These are phyloP conservation scores for Apophysomyces sp. DNA, from an alignment of 371 early-diverging fungal species.

Conservation along the genomic window DNA sequence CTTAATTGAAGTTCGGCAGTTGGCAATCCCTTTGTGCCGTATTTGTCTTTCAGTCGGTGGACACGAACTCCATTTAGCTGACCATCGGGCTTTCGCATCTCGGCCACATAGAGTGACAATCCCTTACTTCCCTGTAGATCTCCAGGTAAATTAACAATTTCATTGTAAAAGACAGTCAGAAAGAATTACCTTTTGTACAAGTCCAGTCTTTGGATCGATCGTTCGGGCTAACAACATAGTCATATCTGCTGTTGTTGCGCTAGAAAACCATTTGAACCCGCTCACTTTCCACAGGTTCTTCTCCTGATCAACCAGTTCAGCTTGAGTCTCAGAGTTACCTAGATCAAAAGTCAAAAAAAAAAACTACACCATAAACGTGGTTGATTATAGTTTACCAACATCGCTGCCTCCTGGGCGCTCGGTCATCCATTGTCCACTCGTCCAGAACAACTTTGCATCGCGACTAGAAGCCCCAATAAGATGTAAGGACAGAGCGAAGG, in stretches of 20 bases:
- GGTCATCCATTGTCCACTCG: constrained; percentile 79
- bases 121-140: constrained; percentile 47
- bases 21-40: constrained; percentile 67
- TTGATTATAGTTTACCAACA: constrained; percentile 27
- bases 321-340: constrained; percentile 49
- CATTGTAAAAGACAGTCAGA: background rate
- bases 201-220: constrained; percentile 40
- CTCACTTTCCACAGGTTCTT: constrained; percentile 50
- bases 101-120: constrained; percentile 60
- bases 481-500: background rate
- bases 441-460: constrained; percentile 58
- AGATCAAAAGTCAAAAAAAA: background rate
- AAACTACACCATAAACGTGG: background rate
- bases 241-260: constrained; percentile 70
- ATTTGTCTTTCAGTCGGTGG: constrained; percentile 66
- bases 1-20: constrained; percentile 70
- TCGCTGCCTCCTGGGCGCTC: constrained; percentile 72
- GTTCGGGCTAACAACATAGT: constrained; percentile 65
- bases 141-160: background rate
- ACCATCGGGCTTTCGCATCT: constrained; percentile 54
- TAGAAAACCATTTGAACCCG: constrained; percentile 77
- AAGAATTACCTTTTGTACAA: constrained; percentile 19
- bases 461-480: constrained; percentile 23
- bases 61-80: constrained; percentile 61
- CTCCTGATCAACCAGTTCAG: constrained; percentile 38